These are phyloP conservation scores for Phylloporus arenicola DNA, from an alignment of 768 basidiomycete species.

Conservation along the genomic window DNA sequence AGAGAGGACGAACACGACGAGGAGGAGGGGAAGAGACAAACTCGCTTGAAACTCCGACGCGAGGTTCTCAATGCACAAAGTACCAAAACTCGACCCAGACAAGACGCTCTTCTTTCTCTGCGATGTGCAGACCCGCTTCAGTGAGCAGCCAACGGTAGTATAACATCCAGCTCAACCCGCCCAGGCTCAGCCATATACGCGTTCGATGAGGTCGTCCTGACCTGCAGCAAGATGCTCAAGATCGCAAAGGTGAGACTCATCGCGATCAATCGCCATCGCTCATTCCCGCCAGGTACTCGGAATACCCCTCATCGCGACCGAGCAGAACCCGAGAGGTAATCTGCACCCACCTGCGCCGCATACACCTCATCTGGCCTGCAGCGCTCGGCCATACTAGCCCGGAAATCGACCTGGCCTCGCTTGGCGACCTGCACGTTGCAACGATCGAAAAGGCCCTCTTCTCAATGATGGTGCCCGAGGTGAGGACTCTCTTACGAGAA, in stretches of 20 bases:
- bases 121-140: constrained; percentile 75
- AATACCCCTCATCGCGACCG: constrained; percentile 74
- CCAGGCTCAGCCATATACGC: constrained; percentile 55
- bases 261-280: neutral
- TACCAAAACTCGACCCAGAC: constrained; percentile 34
- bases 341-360: neutral
- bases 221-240: constrained; percentile 71
- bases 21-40: constrained; percentile 16
- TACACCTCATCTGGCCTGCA: constrained; percentile 25
- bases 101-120: constrained; percentile 68
- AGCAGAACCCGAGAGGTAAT: constrained; percentile 75
- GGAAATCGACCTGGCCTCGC: constrained; percentile 49
- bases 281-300: constrained; percentile 46
- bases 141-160: constrained; percentile 35
- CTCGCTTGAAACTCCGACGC: constrained; percentile 25
- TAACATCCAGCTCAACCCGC: neutral
- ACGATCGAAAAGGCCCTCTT: constrained; percentile 76
- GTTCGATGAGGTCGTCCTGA: constrained; percentile 65
- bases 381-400: constrained; percentile 66
- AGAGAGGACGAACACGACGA: constrained; percentile 26
- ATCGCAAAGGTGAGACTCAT: constrained; percentile 54
- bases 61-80: constrained; percentile 20
- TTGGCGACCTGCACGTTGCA: constrained; percentile 54
- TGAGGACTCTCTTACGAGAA: constrained; percentile 45
- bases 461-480: constrained; percentile 76